Conservation (phyloP, 108 stramenopile genomes). For the Cylindrotheca closterium region DNA sequence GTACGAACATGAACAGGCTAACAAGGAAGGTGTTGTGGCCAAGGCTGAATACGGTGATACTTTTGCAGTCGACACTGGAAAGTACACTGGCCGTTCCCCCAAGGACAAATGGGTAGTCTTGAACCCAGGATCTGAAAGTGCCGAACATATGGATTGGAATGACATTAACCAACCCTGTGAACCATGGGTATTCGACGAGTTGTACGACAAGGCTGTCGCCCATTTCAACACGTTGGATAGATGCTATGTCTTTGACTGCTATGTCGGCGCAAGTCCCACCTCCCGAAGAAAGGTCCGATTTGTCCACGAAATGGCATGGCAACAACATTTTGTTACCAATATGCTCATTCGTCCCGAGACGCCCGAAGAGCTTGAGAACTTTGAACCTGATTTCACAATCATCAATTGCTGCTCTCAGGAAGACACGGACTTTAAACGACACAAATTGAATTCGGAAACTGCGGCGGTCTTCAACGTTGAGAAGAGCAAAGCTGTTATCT, state of each 20-base stretch:
- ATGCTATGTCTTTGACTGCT: constrained; percentile 93
- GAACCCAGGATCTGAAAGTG: constrained; percentile 67
- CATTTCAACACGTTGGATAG: constrained; percentile 89
- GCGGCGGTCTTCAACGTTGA: constrained; percentile 97
- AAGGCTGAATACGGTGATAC: constrained; percentile 85
- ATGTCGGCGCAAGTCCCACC: constrained; percentile 87
- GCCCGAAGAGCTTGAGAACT: constrained; percentile 67
- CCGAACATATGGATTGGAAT: constrained; percentile 93
- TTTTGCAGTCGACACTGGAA: constrained; percentile 94
- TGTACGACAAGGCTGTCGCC: constrained; percentile 89
- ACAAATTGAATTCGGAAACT: constrained; percentile 91
- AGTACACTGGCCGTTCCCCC: constrained; percentile 96
- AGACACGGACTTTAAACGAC: constrained; percentile 88
- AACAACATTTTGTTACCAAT: constrained; percentile 87
- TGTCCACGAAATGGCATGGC: constrained; percentile 98
- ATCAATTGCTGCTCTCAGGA: constrained; percentile 94
- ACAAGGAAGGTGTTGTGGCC: constrained; percentile 88
- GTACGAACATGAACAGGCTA: constrained; percentile 87
- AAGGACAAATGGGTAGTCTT: constrained; percentile 94
- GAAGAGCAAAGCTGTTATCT: constrained; percentile 91
- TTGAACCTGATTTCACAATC: constrained; percentile 95
- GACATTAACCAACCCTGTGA: constrained; percentile 90
- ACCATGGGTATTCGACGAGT: constrained; percentile 92
- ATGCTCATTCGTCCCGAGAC: constrained; percentile 96
- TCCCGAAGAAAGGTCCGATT: constrained; percentile 92